Base-by-base conservation (phyloP, 2,329 filamentous ascomycete genomes). In the Fusarium tuaranense region DNA sequence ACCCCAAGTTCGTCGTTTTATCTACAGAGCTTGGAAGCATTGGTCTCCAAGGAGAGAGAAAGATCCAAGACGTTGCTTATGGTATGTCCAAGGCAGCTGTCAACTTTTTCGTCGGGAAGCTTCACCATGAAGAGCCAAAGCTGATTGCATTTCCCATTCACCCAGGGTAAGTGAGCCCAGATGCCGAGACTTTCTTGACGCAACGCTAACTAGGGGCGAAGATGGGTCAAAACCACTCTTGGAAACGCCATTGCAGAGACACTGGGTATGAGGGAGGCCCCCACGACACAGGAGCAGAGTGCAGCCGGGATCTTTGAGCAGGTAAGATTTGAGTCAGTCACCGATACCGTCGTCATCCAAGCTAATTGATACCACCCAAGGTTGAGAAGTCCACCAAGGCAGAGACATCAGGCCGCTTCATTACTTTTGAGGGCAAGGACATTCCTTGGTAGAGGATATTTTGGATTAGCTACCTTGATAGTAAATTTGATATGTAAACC, bases 101-200 rank as follows among this genome's bases (percentile, higher is more conserved):
- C 34, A 58, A 58, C 55, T 39, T 58, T 38, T 39, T 58, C 55
- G n/a, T 58, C n/a, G 20, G 30, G 5, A 58, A 58, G n/a, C 27
- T 58, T 8, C 55, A 58, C 34, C n/a, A 30, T n/a, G 58, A 61
- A 6, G 58, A 61, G 22, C 58, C 38, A 18, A 25, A 18, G 18
- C 7, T 57, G 51, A 57, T 7, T 57, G 30, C 51, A 6, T 57
- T 57, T 8, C 51, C 51, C 7, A 32, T 57, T 13, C 51, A 57
- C n/a, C 51, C 30, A 22, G 51, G 51, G 30, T 57, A 0, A 34
- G 51, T 32, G 16, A 57, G 12, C 6, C 8, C n/a, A 22, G 2
- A 4, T 12, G 3, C 20, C 7, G 7, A 30, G 4, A 7, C 5
- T n/a, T 27, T 1, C 20, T 5, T 20, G n/a, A n/a, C 5, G 9